Evolutionary conservation across 441 rosid genomes (phyloP).

Genomic region (Adansonia rubrostipa): DNA sequence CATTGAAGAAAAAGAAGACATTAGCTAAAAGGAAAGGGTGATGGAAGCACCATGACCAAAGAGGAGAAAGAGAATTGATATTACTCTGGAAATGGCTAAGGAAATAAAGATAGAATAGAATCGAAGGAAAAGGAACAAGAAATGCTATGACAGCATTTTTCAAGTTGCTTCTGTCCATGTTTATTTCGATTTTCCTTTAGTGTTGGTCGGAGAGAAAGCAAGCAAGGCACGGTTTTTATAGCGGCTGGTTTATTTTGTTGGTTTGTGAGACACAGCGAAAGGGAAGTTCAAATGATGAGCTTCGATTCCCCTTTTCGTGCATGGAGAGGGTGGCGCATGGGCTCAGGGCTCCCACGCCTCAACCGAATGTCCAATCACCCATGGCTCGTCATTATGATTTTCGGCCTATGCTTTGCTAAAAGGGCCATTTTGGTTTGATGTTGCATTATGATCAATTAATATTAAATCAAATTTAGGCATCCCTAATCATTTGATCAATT

Average conservation of each 20-base stretch:
- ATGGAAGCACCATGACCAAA: slow-evolving; percentile 70
- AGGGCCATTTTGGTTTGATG: background rate
- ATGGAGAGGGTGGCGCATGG: slow-evolving; percentile 23
- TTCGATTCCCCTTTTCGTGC: background rate
- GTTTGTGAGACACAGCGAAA: background rate
- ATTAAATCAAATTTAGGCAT: background rate
- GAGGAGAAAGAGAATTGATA: slow-evolving; percentile 33
- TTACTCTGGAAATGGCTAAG: slow-evolving; percentile 40
- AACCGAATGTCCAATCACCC: slow-evolving; percentile 16
- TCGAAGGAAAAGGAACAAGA: slow-evolving; percentile 78
- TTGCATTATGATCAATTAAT: background rate
- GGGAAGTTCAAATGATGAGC: slow-evolving; percentile 14
- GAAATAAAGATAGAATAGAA: slow-evolving; percentile 65
- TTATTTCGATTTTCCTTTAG: background rate
- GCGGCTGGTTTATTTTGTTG: background rate
- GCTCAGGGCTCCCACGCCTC: slow-evolving; percentile 20
- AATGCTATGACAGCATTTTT: slow-evolving; percentile 65
- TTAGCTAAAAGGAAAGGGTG: slow-evolving; percentile 84
- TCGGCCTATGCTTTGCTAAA: background rate
- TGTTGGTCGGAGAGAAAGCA: background rate
- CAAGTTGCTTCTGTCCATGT: slow-evolving; percentile 55
- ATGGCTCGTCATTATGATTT: slow-evolving; percentile 21
- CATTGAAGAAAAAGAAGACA: slow-evolving; percentile 85
- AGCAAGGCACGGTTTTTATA: background rate
- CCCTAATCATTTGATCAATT: background rate